Evolutionary conservation across 1,139 yeast species (phyloP).

Genomic region (Magnusiomyces tetraspermus): DNA sequence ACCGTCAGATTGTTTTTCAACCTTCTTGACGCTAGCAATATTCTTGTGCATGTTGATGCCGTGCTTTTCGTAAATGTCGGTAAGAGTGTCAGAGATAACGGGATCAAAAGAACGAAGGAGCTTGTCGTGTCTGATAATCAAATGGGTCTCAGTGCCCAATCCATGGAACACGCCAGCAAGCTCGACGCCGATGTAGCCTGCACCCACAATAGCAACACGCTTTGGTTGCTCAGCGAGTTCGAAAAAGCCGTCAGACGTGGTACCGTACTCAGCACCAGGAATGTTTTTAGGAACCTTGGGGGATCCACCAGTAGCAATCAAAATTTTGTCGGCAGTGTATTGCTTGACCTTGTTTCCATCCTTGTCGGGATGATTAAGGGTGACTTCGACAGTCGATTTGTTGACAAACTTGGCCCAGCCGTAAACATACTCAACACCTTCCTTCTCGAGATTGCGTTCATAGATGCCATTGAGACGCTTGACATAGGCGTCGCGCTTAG

Average conservation of each 20-base stretch:
- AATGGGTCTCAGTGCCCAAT: constrained; percentile 76
- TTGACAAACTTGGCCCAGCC: constrained; percentile 73
- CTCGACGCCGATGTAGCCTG: constrained; percentile 96
- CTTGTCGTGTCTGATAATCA: constrained; percentile 83
- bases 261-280: constrained; percentile 77
- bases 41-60: constrained; percentile 75
- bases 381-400: constrained; percentile 63
- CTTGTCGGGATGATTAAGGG: constrained; percentile 26
- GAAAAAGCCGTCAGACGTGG: constrained; percentile 87
- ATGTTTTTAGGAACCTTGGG: constrained; percentile 62
- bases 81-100: constrained; percentile 65
- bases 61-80: constrained; percentile 66
- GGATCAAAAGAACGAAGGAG: constrained; percentile 83
- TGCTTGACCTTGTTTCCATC: constrained; percentile 42
- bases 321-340: constrained; percentile 70
- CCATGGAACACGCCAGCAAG: constrained; percentile 89
- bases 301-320: constrained; percentile 91
- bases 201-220: constrained; percentile 90
- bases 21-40: constrained; percentile 44
- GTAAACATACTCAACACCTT: constrained; percentile 75
- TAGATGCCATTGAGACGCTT: constrained; percentile 84
- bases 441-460: constrained; percentile 74
- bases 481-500: constrained; percentile 85
- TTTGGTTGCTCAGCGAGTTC: constrained; percentile 73
- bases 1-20: constrained; percentile 53